Evolutionary conservation across 441 rosid genomes (phyloP).

Genomic region (Pelargonium fulgidum): DNA sequence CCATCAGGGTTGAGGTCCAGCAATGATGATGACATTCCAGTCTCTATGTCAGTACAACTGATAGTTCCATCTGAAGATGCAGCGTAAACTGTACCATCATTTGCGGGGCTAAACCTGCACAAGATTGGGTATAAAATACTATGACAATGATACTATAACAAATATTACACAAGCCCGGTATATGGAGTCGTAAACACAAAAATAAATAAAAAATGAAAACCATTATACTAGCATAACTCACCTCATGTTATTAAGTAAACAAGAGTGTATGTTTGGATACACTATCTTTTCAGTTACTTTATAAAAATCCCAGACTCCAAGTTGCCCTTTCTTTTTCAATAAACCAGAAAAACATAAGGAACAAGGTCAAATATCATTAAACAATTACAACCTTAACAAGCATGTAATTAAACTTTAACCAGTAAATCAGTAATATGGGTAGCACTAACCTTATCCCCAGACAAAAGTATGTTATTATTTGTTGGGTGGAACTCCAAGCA

Average conservation of each 20-base stretch:
- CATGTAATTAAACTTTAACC: not conserved
- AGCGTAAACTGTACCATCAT: constrained; percentile 66
- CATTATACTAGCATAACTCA: constrained; percentile 17
- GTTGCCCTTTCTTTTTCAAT: constrained; percentile 75
- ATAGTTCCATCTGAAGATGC: constrained; percentile 95
- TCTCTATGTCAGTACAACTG: constrained; percentile 81
- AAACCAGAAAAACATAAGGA: constrained; percentile 15
- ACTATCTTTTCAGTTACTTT: constrained; percentile 80
- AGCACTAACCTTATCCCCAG: constrained; percentile 79
- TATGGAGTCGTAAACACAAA: not conserved
- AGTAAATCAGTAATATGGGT: not conserved
- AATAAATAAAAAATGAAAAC: not conserved
- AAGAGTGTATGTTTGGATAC: constrained; percentile 69
- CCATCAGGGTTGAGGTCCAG: constrained; percentile 83
- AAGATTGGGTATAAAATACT: not conserved
- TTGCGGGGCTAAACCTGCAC: constrained; percentile 66
- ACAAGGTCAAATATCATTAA: constrained; percentile 13
- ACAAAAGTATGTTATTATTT: constrained; percentile 64
- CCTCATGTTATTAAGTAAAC: constrained; percentile 87
- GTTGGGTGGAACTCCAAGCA: constrained; percentile 94
- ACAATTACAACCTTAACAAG: not conserved
- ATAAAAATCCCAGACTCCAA: constrained; percentile 86
- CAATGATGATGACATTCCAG: constrained; percentile 69
- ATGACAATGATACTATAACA: not conserved
- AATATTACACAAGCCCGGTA: not conserved